phyloP scores from a whole-genome alignment of 192 early-diverging fungal species.

The Backusella australiensis region DNA sequence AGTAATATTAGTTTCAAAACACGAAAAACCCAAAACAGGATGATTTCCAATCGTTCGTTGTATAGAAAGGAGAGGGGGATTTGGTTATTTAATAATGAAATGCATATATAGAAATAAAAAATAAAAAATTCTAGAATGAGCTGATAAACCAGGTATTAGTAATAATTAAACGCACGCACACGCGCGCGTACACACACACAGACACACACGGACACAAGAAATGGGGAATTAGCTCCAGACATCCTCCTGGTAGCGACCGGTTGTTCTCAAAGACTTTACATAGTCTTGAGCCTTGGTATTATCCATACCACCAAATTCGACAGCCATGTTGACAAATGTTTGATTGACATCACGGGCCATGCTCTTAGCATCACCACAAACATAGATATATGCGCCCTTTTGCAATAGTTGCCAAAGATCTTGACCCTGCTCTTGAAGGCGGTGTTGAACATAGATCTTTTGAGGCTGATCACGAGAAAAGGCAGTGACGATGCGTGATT shows the following conservation, averaged over 20 bases:
- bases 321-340: slow-evolving; percentile 67
- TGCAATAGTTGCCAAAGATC: slow-evolving; percentile 81
- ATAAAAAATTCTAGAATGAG: background rate
- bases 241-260: slow-evolving; percentile 92
- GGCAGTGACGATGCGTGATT: slow-evolving; percentile 79
- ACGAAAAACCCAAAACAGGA: too few species aligned
- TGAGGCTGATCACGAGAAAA: slow-evolving; percentile 76
- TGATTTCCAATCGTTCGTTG: too few species aligned
- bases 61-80: background rate
- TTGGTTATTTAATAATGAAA: background rate
- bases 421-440: slow-evolving; percentile 66
- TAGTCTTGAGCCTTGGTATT: slow-evolving; percentile 71
- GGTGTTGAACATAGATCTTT: slow-evolving; percentile 98
- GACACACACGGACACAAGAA: background rate
- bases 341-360: slow-evolving; percentile 94
- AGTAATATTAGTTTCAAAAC: too few species aligned
- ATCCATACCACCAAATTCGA: slow-evolving; percentile 59
- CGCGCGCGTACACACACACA: background rate
- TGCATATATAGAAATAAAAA: background rate
- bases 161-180: background rate
- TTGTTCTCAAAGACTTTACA: slow-evolving; percentile 81
- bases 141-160: background rate
- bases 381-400: slow-evolving; percentile 79
- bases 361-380: slow-evolving; percentile 95
- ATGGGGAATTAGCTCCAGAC: slow-evolving; percentile 67